These are phyloP conservation scores for Trametes sanguinea DNA, from an alignment of 768 basidiomycete species.

Conservation along the genomic window DNA sequence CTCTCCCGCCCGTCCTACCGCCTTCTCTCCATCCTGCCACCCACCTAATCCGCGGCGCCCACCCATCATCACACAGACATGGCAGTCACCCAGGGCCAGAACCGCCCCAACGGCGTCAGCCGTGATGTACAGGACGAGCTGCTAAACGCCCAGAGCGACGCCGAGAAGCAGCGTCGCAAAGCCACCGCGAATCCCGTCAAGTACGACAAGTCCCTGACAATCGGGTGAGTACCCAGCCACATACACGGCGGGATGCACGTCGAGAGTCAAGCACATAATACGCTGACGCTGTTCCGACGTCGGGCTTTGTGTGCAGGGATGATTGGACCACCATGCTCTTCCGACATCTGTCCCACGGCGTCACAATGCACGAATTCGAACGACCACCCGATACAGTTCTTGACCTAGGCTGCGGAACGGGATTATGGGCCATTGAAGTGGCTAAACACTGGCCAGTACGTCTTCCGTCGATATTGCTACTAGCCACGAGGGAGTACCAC, in stretches of 20 bases:
- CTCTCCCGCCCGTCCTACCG: not conserved
- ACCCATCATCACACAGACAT: not conserved
- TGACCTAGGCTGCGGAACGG: conserved; percentile 72
- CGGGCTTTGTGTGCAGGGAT: conserved; percentile 45
- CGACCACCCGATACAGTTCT: conserved; percentile 54
- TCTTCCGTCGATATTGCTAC: no score
- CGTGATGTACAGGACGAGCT: conserved; percentile 51
- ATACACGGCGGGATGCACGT: no score
- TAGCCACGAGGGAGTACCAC: no score
- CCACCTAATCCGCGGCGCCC: not conserved
- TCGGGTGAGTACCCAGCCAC: conserved; percentile 48
- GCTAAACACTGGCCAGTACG: conserved; percentile 56
- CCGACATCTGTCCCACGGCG: conserved; percentile 44
- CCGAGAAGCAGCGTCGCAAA: conserved; percentile 15
- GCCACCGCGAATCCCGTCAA: conserved; percentile 46
- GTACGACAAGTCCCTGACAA: conserved; percentile 48
- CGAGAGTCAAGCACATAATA: not conserved
- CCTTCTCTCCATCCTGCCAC: not conserved
- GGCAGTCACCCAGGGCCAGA: conserved; percentile 16
- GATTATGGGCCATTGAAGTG: conserved; percentile 71
- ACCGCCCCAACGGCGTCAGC: conserved; percentile 19
- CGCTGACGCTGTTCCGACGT: not conserved
- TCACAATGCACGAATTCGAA: conserved; percentile 58
- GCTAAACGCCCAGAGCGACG: conserved; percentile 37
- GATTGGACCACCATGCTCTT: conserved; percentile 74